Conservation (phyloP, 768 basidiomycete species). For the Rhizopogon vesiculosus region DNA sequence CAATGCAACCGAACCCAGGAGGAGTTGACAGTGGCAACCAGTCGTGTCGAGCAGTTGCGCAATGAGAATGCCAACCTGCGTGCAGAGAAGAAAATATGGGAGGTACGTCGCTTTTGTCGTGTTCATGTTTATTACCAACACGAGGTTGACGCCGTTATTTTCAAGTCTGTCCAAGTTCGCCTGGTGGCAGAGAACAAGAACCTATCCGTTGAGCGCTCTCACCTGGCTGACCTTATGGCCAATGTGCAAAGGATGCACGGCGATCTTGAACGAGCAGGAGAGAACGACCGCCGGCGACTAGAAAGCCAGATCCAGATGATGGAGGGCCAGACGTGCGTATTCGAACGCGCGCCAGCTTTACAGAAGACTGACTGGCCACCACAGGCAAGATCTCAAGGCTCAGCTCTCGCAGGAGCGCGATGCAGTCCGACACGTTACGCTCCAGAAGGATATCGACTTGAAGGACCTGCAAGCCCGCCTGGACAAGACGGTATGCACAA, state of each 20-base stretch:
- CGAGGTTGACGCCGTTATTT: slow-evolving; percentile 6
- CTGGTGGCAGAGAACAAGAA: slow-evolving; percentile 83
- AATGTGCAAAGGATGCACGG: slow-evolving; percentile 90
- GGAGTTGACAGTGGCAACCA: slow-evolving; percentile 55
- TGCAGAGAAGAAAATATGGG: slow-evolving; percentile 93
- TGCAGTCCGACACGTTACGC: slow-evolving; percentile 58
- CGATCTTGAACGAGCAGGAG: slow-evolving; percentile 78
- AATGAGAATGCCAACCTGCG: slow-evolving; percentile 85
- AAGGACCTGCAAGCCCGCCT: slow-evolving; percentile 71
- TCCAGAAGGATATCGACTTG: slow-evolving; percentile 78
- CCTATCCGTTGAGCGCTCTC: slow-evolving; percentile 75
- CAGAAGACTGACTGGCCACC: slow-evolving; percentile 1
- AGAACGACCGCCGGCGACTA: slow-evolving; percentile 76
- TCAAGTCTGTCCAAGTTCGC: slow-evolving; percentile 71
- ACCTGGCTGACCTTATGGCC: slow-evolving; percentile 80
- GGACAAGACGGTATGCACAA: slow-evolving; percentile 58
- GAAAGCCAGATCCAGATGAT: slow-evolving; percentile 77
- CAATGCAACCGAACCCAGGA: slow-evolving; percentile 66
- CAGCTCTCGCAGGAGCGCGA: slow-evolving; percentile 78
- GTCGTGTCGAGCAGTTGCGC: slow-evolving; percentile 68
- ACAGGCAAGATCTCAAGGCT: slow-evolving; percentile 66
- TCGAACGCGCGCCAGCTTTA: background rate
- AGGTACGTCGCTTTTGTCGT: slow-evolving; percentile 44
- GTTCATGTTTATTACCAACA: background rate
- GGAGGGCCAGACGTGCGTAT: slow-evolving; percentile 70